These are phyloP conservation scores for Corylus heterophylla DNA, from an alignment of 306 rosid species.

Conservation along the genomic window DNA sequence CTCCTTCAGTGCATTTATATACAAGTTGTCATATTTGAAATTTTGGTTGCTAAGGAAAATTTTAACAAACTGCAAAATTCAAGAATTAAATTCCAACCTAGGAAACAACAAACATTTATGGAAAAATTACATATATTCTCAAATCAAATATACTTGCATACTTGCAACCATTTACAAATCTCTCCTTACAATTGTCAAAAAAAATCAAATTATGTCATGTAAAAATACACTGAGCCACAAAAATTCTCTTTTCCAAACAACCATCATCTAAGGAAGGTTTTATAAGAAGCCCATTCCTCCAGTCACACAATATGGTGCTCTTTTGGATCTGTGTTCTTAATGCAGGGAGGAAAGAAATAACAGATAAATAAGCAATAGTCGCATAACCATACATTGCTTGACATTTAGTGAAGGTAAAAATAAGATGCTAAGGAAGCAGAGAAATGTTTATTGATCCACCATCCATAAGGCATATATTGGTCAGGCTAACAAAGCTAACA, in stretches of 20 bases:
- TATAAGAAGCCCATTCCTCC: not conserved
- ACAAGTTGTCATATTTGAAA: not conserved
- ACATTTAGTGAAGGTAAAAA: not conserved
- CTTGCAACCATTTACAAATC: not conserved
- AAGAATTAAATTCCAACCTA: not conserved
- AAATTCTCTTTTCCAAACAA: not conserved
- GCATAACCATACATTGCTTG: not conserved
- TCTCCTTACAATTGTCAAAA: not conserved
- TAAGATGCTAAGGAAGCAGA: not conserved
- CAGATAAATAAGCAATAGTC: not conserved
- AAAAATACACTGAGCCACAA: not conserved
- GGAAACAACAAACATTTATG: not conserved
- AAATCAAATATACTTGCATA: not conserved
- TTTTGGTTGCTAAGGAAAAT: not conserved
- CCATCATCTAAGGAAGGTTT: not conserved
- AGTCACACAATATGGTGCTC: not conserved
- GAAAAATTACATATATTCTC: not conserved
- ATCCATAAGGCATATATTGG: not conserved
- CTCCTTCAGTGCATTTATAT: not conserved
- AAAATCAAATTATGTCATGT: not conserved
- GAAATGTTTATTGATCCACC: not conserved
- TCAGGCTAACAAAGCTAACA: not conserved
- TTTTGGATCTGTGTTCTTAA: not conserved
- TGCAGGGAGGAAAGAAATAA: not conserved
- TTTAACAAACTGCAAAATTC: not conserved